These are phyloP conservation scores for Boletellus deceptivus DNA, from an alignment of 1,284 basidiomycete genomes.

Conservation along the genomic window DNA sequence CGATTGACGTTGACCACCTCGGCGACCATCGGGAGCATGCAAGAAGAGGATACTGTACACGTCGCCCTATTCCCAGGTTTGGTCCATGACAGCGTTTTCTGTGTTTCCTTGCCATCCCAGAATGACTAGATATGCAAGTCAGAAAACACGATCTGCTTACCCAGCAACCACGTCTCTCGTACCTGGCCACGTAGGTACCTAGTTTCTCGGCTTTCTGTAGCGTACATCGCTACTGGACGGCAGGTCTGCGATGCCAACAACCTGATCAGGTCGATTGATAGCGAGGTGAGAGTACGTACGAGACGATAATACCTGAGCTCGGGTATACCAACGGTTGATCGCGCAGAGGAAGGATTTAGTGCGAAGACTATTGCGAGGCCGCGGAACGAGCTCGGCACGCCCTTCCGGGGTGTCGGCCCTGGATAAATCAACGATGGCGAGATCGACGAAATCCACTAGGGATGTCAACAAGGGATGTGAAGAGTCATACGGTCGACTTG, in stretches of 20 bases:
- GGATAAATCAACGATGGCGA: constrained; percentile 62
- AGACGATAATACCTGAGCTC: constrained; percentile 41
- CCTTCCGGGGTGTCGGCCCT: constrained; percentile 50
- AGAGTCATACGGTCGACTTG: constrained; percentile 16
- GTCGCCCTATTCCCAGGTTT: constrained; percentile 57
- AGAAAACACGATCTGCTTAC: constrained; percentile 6
- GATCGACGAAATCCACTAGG: constrained; percentile 64
- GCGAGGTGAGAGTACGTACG: not conserved
- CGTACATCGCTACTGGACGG: constrained; percentile 56
- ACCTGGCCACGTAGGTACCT: constrained; percentile 52
- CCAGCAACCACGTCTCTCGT: constrained; percentile 38
- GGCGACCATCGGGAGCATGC: not conserved
- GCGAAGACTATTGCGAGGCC: constrained; percentile 56
- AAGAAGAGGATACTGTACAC: constrained; percentile 16
- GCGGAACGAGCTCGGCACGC: constrained; percentile 44
- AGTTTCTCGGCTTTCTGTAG: constrained; percentile 42
- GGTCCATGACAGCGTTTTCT: constrained; percentile 52
- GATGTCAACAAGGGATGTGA: not conserved
- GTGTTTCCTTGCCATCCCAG: constrained; percentile 33
- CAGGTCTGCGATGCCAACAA: constrained; percentile 64
- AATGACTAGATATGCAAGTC: no score
- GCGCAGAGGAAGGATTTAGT: constrained; percentile 62
- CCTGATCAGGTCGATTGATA: constrained; percentile 42
- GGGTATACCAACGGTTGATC: constrained; percentile 55
- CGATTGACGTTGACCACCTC: constrained; percentile 39